These are phyloP conservation scores for Zoysia matrella DNA, from an alignment of 202 grass and related monocot genomes.

Conservation along the genomic window DNA sequence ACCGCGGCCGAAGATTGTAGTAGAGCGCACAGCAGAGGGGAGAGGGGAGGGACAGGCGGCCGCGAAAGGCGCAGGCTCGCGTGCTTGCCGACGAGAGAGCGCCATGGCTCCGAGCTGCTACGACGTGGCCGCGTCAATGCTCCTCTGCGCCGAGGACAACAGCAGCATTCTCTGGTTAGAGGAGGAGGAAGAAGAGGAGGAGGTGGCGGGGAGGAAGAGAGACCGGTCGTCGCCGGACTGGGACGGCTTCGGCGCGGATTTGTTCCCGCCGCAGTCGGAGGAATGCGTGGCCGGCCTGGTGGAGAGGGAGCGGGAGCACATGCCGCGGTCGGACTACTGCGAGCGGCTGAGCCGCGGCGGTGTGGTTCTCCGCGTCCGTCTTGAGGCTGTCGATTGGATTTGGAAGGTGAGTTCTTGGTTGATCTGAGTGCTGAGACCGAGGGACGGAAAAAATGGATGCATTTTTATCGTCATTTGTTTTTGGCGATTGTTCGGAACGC, in stretches of 20 bases:
- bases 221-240: slow-evolving; percentile 17
- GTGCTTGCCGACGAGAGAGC: not conserved
- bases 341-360: slow-evolving; percentile 52
- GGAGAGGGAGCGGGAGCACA: slow-evolving; percentile 59
- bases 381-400: slow-evolving; percentile 77
- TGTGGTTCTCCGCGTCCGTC: slow-evolving; percentile 51
- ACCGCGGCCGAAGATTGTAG: not conserved
- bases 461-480: slow-evolving; percentile 9
- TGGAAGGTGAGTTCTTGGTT: slow-evolving; percentile 69
- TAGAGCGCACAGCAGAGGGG: not conserved
- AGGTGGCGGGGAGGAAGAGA: slow-evolving; percentile 28
- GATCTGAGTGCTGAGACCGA: not conserved
- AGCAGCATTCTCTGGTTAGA: slow-evolving; percentile 66
- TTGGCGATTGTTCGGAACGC: not conserved
- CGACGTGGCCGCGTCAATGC: slow-evolving; percentile 65
- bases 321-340: slow-evolving; percentile 63
- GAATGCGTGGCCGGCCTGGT: slow-evolving; percentile 61
- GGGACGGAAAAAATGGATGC: not conserved
- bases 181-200: slow-evolving; percentile 43
- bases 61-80: slow-evolving; percentile 1
- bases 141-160: slow-evolving; percentile 79
- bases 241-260: slow-evolving; percentile 41
- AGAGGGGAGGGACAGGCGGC: not conserved
- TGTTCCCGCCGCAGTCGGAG: slow-evolving; percentile 72
- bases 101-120: slow-evolving; percentile 68